phyloP scores from a whole-genome alignment of 768 basidiomycete species.

The Rubroboletus pulcherrimus region DNA sequence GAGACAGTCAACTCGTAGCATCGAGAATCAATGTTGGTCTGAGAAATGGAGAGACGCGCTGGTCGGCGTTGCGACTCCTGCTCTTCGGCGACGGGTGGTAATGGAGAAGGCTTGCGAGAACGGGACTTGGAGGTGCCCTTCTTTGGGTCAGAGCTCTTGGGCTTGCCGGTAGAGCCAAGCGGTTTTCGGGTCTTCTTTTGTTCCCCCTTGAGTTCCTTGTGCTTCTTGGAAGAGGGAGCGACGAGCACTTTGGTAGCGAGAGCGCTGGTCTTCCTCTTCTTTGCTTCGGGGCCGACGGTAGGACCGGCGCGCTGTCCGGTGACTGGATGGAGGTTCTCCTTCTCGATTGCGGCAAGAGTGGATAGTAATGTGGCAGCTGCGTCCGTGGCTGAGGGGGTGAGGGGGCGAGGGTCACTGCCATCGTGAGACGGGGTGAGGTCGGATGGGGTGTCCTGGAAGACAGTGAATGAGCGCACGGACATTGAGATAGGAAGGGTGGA shows the following conservation, averaged over 20 bases:
- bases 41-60: conserved; percentile 34
- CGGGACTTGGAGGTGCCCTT: conserved; percentile 37
- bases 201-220: conserved; percentile 43
- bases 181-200: conserved; percentile 61
- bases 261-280: conserved; percentile 64
- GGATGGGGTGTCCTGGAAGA: conserved; percentile 55
- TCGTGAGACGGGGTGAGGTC: conserved; percentile 33
- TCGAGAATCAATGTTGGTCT: conserved; percentile 62
- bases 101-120: conserved; percentile 49
- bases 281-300: conserved; percentile 35
- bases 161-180: conserved; percentile 20
- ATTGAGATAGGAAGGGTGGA: conserved; percentile 32
- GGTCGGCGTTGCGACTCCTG: conserved; percentile 31
- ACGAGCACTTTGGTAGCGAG: conserved; percentile 51
- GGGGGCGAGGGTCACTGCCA: conserved; percentile 22
- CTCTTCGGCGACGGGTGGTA: conserved; percentile 61
- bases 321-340: conserved; percentile 76
- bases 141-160: conserved; percentile 31
- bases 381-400: conserved; percentile 20
- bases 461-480: conserved; percentile 58
- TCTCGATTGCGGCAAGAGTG: conserved; percentile 48
- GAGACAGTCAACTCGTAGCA: conserved; percentile 79
- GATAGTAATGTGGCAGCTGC: conserved; percentile 33
- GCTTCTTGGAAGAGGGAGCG: conserved; percentile 37
- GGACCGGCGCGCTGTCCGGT: conserved; percentile 60